phyloP scores from a whole-genome alignment of 495 filamentous ascomycete genomes.

The Rostrohypoxylon terebratum region DNA sequence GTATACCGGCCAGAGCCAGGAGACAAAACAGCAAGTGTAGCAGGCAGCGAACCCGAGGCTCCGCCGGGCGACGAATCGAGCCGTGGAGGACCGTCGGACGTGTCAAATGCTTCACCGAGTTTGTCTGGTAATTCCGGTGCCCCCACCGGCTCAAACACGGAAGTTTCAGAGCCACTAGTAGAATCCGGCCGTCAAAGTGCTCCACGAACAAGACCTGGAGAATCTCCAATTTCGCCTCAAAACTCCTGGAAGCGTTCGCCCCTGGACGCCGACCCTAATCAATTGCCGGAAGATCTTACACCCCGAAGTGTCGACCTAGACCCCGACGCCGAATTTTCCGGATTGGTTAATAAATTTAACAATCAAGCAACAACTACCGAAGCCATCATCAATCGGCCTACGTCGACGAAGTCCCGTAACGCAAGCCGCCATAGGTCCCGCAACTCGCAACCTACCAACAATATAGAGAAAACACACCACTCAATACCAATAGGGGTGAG shows the following conservation, averaged over 20 bases:
- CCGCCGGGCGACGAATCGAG: slow-evolving; percentile 10
- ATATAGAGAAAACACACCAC: slow-evolving; percentile 2
- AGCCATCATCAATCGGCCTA: slow-evolving; percentile 9
- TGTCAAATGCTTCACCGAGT: slow-evolving; percentile 3
- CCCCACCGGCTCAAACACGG: neutral
- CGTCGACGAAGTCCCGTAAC: slow-evolving; percentile 28
- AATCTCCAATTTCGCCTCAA: slow-evolving; percentile 26
- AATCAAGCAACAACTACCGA: slow-evolving; percentile 2
- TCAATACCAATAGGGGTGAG: neutral
- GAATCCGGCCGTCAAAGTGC: slow-evolving; percentile 7
- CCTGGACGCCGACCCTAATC: neutral
- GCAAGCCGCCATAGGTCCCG: slow-evolving; percentile 21
- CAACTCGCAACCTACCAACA: slow-evolving; percentile 5
- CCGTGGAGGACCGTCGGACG: slow-evolving; percentile 2
- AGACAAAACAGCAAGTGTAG: slow-evolving; percentile 11
- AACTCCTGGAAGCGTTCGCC: slow-evolving; percentile 19
- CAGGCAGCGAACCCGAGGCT: slow-evolving; percentile 21
- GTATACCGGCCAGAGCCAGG: slow-evolving; percentile 44
- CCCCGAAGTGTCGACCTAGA: slow-evolving; percentile 18
- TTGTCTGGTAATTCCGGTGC: neutral
- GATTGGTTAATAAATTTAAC: neutral
- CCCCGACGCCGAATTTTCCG: slow-evolving; percentile 7
- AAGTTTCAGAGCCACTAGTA: neutral
- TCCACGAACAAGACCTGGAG: neutral
- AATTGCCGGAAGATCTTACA: neutral